Conservation (phyloP, 257 asterid species). For the Solanum arcanum region DNA sequence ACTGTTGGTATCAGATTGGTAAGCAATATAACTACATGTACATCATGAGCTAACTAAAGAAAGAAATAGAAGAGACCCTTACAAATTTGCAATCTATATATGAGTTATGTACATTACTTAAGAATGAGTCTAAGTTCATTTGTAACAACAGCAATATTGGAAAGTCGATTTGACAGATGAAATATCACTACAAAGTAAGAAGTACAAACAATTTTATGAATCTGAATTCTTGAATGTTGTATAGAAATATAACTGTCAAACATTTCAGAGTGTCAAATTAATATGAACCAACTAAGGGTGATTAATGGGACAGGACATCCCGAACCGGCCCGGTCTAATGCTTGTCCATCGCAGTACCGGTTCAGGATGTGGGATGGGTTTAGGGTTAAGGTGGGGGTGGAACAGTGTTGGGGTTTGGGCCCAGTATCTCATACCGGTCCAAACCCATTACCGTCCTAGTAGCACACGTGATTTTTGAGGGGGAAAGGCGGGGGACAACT, state of each 20-base stretch:
- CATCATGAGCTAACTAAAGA: not conserved
- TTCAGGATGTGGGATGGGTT: not conserved
- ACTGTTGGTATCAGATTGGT: not conserved
- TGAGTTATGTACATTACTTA: not conserved
- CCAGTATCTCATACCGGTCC: not conserved
- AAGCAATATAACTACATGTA: not conserved
- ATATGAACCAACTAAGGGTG: not conserved
- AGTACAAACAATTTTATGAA: not conserved
- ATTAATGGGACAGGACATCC: not conserved
- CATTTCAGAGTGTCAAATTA: not conserved
- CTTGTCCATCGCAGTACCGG: not conserved
- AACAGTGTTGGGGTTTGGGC: not conserved
- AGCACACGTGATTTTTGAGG: not conserved
- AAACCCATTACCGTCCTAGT: not conserved
- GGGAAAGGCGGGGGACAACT: no score
- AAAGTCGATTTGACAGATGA: not conserved
- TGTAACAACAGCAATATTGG: not conserved
- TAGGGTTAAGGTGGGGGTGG: not conserved
- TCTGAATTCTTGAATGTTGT: not conserved
- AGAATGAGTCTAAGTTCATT: not conserved
- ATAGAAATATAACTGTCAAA: not conserved
- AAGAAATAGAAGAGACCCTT: not conserved
- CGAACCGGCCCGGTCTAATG: not conserved
- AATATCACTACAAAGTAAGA: not conserved
- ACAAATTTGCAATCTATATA: not conserved